These are phyloP conservation scores for Gossypium bickii DNA, from an alignment of 345 rosid species.

Conservation along the genomic window DNA sequence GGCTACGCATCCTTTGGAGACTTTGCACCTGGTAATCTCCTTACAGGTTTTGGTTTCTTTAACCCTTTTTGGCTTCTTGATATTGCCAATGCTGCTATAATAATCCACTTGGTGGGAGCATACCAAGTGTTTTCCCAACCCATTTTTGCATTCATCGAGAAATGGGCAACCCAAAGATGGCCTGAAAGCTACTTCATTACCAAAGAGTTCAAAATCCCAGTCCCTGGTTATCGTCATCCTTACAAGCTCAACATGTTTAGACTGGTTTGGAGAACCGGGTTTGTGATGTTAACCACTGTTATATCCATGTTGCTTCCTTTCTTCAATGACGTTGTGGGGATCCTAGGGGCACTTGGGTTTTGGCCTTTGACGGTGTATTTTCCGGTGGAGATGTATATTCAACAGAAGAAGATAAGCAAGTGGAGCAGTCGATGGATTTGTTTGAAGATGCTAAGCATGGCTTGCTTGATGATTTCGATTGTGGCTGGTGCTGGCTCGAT, in stretches of 20 bases:
- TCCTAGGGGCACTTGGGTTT: slow-evolving; percentile 53
- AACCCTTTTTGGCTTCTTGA: slow-evolving; percentile 68
- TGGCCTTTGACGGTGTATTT: slow-evolving; percentile 61
- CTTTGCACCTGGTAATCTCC: slow-evolving; percentile 51
- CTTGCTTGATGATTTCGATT: slow-evolving; percentile 3
- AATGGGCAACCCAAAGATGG: slow-evolving; percentile 27
- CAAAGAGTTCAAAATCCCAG: slow-evolving; percentile 34
- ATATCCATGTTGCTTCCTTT: slow-evolving; percentile 57
- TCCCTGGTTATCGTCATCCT: slow-evolving; percentile 23
- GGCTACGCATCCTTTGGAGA: slow-evolving; percentile 65
- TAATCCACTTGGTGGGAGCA: slow-evolving; percentile 57
- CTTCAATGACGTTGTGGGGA: slow-evolving; percentile 51
- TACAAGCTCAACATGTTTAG: slow-evolving; percentile 43
- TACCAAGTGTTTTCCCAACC: slow-evolving; percentile 63
- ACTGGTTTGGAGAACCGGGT: slow-evolving; percentile 43
- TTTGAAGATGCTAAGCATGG: slow-evolving; percentile 41
- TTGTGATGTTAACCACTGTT: slow-evolving; percentile 46
- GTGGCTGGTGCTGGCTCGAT: slow-evolving; percentile 38
- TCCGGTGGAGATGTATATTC: slow-evolving; percentile 58
- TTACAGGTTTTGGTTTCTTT: slow-evolving; percentile 52
- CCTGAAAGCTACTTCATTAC: slow-evolving; percentile 35
- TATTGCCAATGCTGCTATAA: slow-evolving; percentile 55
- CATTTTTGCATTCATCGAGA: slow-evolving; percentile 50
- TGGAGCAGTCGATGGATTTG: slow-evolving; percentile 60
- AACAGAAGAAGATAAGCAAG: slow-evolving; percentile 36